A percentile compares a stretch with the other conserved stretches of the same genome.
Conservation (phyloP, 2,329 filamentous ascomycete genomes). For the Fusarium keratoplasticum region DNA sequence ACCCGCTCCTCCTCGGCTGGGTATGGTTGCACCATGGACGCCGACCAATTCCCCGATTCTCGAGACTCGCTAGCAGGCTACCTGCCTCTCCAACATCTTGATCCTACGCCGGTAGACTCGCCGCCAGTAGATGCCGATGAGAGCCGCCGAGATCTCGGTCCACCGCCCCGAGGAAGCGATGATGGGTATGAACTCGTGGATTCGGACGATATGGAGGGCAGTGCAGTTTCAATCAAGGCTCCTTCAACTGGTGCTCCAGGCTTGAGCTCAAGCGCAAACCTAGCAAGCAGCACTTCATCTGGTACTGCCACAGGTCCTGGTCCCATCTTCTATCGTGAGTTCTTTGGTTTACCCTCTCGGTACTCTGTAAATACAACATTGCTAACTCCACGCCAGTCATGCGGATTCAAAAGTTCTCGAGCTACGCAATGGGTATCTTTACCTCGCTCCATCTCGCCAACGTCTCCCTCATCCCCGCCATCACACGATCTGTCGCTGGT, state of each 20-base stretch:
- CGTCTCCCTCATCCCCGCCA: slow-evolving; percentile 82
- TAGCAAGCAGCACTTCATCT: slow-evolving; percentile 12
- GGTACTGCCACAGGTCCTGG: slow-evolving; percentile 62
- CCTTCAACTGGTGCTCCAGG: slow-evolving; percentile 63
- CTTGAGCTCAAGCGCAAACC: slow-evolving; percentile 63
- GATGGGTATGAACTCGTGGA: slow-evolving; percentile 43
- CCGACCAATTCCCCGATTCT: slow-evolving; percentile 33
- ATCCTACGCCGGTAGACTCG: slow-evolving; percentile 81
- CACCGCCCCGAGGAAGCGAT: slow-evolving; percentile 41
- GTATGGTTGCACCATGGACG: slow-evolving; percentile 39
- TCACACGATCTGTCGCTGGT: slow-evolving; percentile 76
- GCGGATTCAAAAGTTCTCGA: slow-evolving; percentile 87
- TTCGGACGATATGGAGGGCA: slow-evolving; percentile 48
- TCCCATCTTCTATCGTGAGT: slow-evolving; percentile 80
- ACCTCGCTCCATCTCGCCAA: slow-evolving; percentile 82
- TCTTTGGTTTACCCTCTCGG: background rate
- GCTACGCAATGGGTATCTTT: slow-evolving; percentile 85
- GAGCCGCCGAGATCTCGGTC: slow-evolving; percentile 53
- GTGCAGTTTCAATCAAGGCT: slow-evolving; percentile 49
- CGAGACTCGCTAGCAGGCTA: slow-evolving; percentile 51
- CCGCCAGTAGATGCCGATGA: slow-evolving; percentile 60
- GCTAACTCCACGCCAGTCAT: slow-evolving; percentile 38
- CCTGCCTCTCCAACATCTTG: slow-evolving; percentile 79
- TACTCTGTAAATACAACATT: background rate
- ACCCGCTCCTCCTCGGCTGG: slow-evolving; percentile 4